Evolutionary conservation across 2,329 filamentous ascomycete species (phyloP), one percentile per base, ranked within the genome.

Genomic region (Penicillium olsonii): DNA sequence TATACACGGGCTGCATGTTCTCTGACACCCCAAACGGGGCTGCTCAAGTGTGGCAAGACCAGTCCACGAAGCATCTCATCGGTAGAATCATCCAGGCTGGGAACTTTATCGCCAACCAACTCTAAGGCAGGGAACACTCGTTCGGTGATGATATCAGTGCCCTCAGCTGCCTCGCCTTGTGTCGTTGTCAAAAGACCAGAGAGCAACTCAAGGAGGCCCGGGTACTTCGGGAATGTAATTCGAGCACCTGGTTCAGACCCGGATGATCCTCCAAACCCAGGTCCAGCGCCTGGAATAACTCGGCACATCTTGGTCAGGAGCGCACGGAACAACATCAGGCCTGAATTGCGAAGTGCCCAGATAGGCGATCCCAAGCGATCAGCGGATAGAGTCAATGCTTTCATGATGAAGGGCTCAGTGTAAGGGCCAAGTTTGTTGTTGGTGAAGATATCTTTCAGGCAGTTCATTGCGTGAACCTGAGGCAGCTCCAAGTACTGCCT

Each of bases 331-430:
- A 99, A 82, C 73, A 97, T 87, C 27, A 97, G 74, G 2, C 91
- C 91, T 59, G 91, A 96, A 68, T 99, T 99, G 1, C 92, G 86
- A 48, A 99, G 91, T 0, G 92, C 90, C 94, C 94, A 99, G 18
- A 94, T 84, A 51, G 88, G 81, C 0, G 90, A 94, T 37, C 84
- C 87, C 14, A 99, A 78, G 43, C 87, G 90, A 50, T 82, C 81
- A 10, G 89, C 88, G 2, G 92, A 91, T n/a, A 97, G 78, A 53
- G 86, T 82, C 4, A 99, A 77, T 27, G 87, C 87, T 24, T 83
- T 77, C 8, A 88, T 84, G 7, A 96, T 78, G 59, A 91, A 87
- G 0, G 77, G 76, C 61, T 95, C 90, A 0, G 90, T 88, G 45
- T 81, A 80, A 47, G 84, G 83, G 22, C 88, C 80, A 12, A 97